These are phyloP conservation scores for Stemphylium beticola DNA, from an alignment of 2,329 filamentous ascomycete genomes.

Conservation along the genomic window DNA sequence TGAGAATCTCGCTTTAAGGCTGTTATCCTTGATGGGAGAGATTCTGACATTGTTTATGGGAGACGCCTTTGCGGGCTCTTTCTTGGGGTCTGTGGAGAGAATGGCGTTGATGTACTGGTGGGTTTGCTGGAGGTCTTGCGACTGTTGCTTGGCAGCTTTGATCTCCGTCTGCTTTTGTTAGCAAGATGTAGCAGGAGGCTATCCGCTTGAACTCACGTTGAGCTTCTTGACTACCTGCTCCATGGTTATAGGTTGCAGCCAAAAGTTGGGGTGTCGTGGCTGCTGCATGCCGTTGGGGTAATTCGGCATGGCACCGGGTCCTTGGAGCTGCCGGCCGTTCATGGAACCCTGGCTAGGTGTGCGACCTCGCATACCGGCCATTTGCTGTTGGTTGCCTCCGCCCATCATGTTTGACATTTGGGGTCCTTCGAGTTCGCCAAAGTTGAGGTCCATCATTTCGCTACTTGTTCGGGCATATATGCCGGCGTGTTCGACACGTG, in stretches of 20 bases:
- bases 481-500: slow-evolving; percentile 94
- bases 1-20: slow-evolving; percentile 80
- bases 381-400: slow-evolving; percentile 68
- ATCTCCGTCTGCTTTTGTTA: slow-evolving; percentile 73
- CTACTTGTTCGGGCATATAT: slow-evolving; percentile 72
- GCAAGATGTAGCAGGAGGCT: slow-evolving; percentile 11
- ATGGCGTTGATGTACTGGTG: slow-evolving; percentile 80
- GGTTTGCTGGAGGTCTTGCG: slow-evolving; percentile 82
- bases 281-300: slow-evolving; percentile 68
- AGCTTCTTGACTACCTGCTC: slow-evolving; percentile 92
- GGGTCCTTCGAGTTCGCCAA: slow-evolving; percentile 84
- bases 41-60: slow-evolving; percentile 50
- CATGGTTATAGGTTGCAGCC: slow-evolving; percentile 86
- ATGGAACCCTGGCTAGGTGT: slow-evolving; percentile 62
- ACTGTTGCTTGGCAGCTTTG: slow-evolving; percentile 85
- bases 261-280: slow-evolving; percentile 79
- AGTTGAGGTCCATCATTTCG: slow-evolving; percentile 86
- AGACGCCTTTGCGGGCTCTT: slow-evolving; percentile 58
- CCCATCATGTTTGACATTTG: slow-evolving; percentile 72
- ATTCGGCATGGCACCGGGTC: slow-evolving; percentile 61
- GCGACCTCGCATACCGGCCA: slow-evolving; percentile 71
- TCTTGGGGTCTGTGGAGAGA: slow-evolving; percentile 71
- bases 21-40: slow-evolving; percentile 64
- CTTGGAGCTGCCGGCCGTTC: slow-evolving; percentile 67
- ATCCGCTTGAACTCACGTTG: slow-evolving; percentile 64